Conservation (phyloP, 768 basidiomycete genomes). For the Kondoa malvinella region DNA sequence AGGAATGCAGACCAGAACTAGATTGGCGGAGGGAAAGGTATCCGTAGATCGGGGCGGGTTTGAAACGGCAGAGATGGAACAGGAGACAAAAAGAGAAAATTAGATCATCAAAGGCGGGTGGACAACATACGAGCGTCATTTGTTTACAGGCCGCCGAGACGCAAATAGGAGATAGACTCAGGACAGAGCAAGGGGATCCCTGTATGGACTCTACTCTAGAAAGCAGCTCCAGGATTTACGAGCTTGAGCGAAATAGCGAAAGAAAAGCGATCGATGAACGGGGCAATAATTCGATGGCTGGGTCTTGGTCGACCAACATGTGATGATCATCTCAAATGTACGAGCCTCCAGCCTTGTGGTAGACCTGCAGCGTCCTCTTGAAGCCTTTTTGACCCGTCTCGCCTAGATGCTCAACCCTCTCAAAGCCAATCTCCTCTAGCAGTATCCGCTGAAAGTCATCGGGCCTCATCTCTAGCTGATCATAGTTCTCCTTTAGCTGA, state of each 20-base stretch:
- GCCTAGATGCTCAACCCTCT: conserved; percentile 32
- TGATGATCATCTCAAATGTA: conserved; percentile 2
- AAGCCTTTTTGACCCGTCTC: conserved; percentile 39
- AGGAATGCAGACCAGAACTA: background rate
- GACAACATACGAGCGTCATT: too few relatives aligned
- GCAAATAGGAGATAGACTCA: too few relatives aligned
- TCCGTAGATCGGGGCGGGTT: too few relatives aligned
- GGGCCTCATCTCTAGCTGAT: conserved; percentile 44
- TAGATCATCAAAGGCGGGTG: too few relatives aligned
- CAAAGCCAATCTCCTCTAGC: conserved; percentile 50
- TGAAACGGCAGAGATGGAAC: too few relatives aligned
- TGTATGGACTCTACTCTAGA: too few relatives aligned
- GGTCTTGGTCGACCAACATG: background rate
- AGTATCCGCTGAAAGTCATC: conserved; percentile 43
- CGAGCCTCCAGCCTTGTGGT: conserved; percentile 35
- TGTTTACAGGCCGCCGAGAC: too few relatives aligned
- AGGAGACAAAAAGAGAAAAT: too few relatives aligned
- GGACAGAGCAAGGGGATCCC: too few relatives aligned
- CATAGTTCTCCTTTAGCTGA: conserved; percentile 47
- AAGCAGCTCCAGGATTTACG: background rate
- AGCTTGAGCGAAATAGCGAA: background rate
- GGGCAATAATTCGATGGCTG: background rate
- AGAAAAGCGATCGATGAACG: background rate
- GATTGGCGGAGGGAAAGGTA: background rate
- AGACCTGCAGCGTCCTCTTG: conserved; percentile 47